A percentile compares a stretch with the other conserved stretches of the same genome.
These are phyloP conservation scores for Plasmodium fragile DNA, from an alignment of 169 alveolate species.

Conservation along the genomic window DNA sequence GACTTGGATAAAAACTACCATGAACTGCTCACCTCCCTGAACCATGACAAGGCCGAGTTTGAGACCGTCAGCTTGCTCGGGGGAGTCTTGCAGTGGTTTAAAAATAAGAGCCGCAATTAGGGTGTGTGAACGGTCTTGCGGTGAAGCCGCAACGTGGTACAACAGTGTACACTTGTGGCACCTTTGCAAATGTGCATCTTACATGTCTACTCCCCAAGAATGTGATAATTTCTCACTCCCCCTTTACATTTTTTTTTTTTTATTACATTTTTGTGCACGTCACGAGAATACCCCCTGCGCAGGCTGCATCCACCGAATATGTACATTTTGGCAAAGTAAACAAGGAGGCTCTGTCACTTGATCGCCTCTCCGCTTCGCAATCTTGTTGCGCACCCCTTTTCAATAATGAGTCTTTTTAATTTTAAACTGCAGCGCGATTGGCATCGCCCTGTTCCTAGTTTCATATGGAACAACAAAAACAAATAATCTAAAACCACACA, in stretches of 20 bases:
- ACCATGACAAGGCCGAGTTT: conserved; percentile 12
- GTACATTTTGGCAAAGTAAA: not conserved
- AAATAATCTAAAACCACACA: not conserved
- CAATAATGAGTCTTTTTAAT: not conserved
- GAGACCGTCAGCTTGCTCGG: conserved; percentile 67
- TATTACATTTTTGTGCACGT: not conserved
- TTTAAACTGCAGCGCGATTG: not conserved
- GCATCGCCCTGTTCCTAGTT: not conserved
- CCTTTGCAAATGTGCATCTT: not conserved
- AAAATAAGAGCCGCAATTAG: conserved; percentile 67
- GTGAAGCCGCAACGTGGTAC: not conserved
- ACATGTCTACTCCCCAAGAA: not conserved
- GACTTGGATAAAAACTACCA: conserved; percentile 8
- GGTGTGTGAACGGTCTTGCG: not conserved
- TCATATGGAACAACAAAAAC: not conserved
- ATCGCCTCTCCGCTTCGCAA: not conserved
- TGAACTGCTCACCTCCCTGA: conserved; percentile 3
- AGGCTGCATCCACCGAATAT: not conserved
- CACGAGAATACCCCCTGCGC: not conserved
- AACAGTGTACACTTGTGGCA: not conserved
- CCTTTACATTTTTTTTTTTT: not conserved
- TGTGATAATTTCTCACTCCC: not conserved
- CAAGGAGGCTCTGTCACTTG: not conserved
- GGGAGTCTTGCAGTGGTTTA: conserved; percentile 73
- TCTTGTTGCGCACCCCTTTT: not conserved